Evolutionary conservation across 78 protist species (phyloP), one percentile per base, ranked within the genome.

Genomic region (Dictyostelium brefeldianum): DNA sequence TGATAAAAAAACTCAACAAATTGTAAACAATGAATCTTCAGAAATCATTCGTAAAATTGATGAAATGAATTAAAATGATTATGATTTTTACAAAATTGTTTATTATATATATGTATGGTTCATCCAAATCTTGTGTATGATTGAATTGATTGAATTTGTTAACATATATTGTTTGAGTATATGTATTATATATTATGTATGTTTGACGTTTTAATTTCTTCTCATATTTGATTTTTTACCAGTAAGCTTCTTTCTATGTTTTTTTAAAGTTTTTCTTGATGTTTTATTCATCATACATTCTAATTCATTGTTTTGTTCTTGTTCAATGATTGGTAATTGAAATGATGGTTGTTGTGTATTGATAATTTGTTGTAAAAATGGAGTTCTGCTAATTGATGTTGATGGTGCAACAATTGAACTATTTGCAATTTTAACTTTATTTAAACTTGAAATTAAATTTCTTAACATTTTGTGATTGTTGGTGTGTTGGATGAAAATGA

Each of bases 1-100:
- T 27, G 98, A 97, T 74, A 95, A 79, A 77, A 75, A 89, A 59
- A 78, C 62, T 3, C 29, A 22, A 7, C 25, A 46, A 9, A 94
- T 97, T 53, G 99, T 98, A 18, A 97, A 95, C 94, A 98, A 98
- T 89, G 99, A 98, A 67, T 78, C 96, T n/a, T 25, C 90, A 12
- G 99, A 97, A 46, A 97, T 98, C 83, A 80, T 98, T 12, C 48
- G 97, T 41, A 62, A 90, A 56, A 95, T 96, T 65, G 97, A 96
- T 14, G 75, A 56, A 78, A 78, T 97, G 11, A 93, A 98, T 78
- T n/a, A n/a, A n/a, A n/a, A n/a, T n/a, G n/a, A n/a, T n/a, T n/a
- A n/a, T n/a, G n/a, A n/a, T n/a, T n/a, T n/a, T n/a, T n/a, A n/a
- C n/a, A n/a, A n/a, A n/a, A n/a, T n/a, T n/a, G n/a, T n/a, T n/a